Conservation (phyloP, 441 rosid species). For the Adansonia rubrostipa region DNA sequence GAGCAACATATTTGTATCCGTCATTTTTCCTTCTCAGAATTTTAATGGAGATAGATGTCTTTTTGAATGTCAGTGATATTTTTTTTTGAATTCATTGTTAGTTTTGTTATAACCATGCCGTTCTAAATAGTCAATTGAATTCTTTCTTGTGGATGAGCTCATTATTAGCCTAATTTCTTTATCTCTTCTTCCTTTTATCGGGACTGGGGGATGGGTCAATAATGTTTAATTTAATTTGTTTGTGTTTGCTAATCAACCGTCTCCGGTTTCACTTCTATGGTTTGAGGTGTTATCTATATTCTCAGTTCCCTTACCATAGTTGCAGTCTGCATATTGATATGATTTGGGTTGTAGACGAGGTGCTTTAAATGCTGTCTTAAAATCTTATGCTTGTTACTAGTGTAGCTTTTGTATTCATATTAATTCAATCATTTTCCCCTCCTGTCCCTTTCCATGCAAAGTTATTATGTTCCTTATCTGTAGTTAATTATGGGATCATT, state of each 20-base stretch:
- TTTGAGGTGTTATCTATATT: too few species aligned
- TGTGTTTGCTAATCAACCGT: too few species aligned
- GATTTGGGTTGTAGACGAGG: too few species aligned
- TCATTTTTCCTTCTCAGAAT: not conserved
- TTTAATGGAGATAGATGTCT: not conserved
- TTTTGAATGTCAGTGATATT: not conserved
- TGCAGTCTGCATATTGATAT: too few species aligned
- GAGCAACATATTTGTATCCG: not conserved
- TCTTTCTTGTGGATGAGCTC: not conserved
- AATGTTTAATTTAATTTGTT: too few species aligned
- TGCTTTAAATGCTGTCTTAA: too few species aligned
- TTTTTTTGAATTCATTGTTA: not conserved
- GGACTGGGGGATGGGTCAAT: too few species aligned
- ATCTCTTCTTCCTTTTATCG: too few species aligned
- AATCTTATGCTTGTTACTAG: too few species aligned
- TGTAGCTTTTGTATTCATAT: not conserved
- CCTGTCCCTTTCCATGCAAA: not conserved
- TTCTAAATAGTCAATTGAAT: not conserved
- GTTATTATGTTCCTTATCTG: not conserved
- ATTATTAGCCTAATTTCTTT: not conserved
- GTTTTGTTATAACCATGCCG: not conserved
- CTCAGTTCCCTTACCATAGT: too few species aligned
- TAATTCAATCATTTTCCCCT: conserved; percentile 8
- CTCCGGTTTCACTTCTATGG: too few species aligned
- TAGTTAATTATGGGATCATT: not conserved